phyloP scores from a whole-genome alignment of 441 rosid genomes.

The Pelargonium myrrhifolium region DNA sequence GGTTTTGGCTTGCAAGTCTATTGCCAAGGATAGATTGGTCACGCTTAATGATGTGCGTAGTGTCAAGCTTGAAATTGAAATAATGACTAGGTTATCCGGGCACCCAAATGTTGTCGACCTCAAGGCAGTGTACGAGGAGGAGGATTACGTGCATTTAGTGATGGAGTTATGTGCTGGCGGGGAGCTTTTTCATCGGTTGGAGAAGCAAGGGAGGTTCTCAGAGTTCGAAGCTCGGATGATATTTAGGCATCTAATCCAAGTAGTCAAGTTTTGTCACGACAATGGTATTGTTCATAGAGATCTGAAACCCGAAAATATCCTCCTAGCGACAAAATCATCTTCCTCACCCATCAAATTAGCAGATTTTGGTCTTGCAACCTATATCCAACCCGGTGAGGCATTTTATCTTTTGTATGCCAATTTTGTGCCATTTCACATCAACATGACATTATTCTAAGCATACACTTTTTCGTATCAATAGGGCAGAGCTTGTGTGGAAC shows the following conservation, averaged over 20 bases:
- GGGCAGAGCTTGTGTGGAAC: conserved; percentile 66
- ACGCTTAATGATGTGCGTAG: conserved; percentile 47
- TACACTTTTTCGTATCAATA: conserved; percentile 20
- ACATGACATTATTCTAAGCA: conserved; percentile 15
- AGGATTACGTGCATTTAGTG: conserved; percentile 61
- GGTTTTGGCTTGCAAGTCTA: conserved; percentile 74
- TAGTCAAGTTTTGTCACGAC: conserved; percentile 73
- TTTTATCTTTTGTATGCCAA: not conserved
- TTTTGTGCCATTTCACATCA: not conserved
- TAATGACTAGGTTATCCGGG: conserved; percentile 62
- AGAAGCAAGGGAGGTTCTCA: conserved; percentile 62
- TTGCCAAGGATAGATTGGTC: conserved; percentile 60
- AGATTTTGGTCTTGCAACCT: conserved; percentile 91
- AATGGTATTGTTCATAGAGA: conserved; percentile 79
- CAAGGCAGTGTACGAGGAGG: conserved; percentile 79
- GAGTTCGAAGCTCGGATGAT: conserved; percentile 52
- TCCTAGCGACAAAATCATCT: conserved; percentile 55
- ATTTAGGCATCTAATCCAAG: conserved; percentile 64
- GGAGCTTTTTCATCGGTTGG: conserved; percentile 63
- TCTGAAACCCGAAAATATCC: conserved; percentile 75
- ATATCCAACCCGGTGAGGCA: conserved; percentile 51
- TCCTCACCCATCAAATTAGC: conserved; percentile 77
- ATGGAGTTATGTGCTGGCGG: conserved; percentile 85
- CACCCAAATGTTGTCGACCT: conserved; percentile 78
- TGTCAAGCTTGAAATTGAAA: conserved; percentile 72